Percentiles rank a stretch among this genome's conserved stretches.
These are phyloP conservation scores for Dryas octopetala DNA, from an alignment of 306 rosid species.

Conservation along the genomic window DNA sequence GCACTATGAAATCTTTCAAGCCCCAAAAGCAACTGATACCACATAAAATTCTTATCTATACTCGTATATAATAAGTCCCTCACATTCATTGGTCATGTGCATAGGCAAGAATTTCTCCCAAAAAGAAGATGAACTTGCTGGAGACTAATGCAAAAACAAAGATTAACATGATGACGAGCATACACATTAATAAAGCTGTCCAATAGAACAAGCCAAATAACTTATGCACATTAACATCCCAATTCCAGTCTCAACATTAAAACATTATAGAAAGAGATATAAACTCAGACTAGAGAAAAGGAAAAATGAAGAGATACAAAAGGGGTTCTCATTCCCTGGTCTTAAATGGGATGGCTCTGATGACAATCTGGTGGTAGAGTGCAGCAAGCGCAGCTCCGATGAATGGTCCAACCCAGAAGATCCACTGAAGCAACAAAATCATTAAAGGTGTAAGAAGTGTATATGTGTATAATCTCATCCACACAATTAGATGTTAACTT, in stretches of 20 bases:
- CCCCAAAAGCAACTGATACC: no score
- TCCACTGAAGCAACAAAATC: constrained; percentile 38
- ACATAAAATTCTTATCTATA: no score
- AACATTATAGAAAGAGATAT: neutral
- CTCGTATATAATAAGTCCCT: no score
- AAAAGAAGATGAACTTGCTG: neutral
- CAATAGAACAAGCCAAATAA: constrained; percentile 6
- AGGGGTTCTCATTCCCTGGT: constrained; percentile 22
- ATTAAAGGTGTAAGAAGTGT: neutral
- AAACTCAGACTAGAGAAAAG: neutral
- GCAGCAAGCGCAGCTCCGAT: constrained; percentile 63
- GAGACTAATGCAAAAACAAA: neutral
- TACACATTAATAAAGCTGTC: neutral
- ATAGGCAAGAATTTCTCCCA: no score
- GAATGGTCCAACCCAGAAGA: constrained; percentile 63
- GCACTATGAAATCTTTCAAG: no score
- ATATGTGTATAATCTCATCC: neutral
- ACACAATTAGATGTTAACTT: neutral
- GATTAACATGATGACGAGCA: neutral
- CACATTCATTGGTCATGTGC: no score
- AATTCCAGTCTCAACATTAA: neutral
- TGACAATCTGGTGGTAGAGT: constrained; percentile 48
- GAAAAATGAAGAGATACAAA: neutral
- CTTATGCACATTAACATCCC: constrained; percentile 18
- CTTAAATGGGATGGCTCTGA: constrained; percentile 50